These are phyloP conservation scores for Cadophora luteo-olivacea DNA, from an alignment of 2,329 filamentous ascomycete species.

Conservation along the genomic window DNA sequence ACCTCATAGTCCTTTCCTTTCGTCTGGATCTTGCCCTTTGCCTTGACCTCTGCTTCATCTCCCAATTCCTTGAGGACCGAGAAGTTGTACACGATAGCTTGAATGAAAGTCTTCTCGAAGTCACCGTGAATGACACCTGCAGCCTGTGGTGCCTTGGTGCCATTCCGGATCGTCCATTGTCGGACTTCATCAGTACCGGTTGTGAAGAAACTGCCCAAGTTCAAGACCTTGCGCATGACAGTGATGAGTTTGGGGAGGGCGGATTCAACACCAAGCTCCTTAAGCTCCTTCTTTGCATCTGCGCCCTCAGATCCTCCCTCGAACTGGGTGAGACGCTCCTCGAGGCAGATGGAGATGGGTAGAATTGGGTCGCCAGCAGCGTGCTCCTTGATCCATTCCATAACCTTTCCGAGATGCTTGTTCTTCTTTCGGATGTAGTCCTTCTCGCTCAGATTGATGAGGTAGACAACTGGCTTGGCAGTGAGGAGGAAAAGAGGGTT, in stretches of 20 bases:
- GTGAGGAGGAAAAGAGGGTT: slow-evolving; percentile 95
- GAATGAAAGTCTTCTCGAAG: slow-evolving; percentile 99
- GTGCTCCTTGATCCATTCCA: slow-evolving; percentile 94
- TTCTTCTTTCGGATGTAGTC: slow-evolving; percentile 99
- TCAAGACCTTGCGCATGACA: slow-evolving; percentile 90
- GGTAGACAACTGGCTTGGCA: slow-evolving; percentile 95
- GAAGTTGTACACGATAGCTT: slow-evolving; percentile 94
- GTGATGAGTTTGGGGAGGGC: slow-evolving; percentile 89
- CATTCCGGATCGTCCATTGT: slow-evolving; percentile 97
- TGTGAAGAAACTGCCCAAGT: slow-evolving; percentile 96
- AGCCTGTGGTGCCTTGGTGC: slow-evolving; percentile 96
- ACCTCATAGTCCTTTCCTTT: slow-evolving; percentile 98
- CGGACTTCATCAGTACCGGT: slow-evolving; percentile 94
- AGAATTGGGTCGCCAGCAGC: slow-evolving; percentile 88
- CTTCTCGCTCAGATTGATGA: slow-evolving; percentile 96
- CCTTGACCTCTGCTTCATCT: slow-evolving; percentile 86
- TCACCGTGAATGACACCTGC: slow-evolving; percentile 98
- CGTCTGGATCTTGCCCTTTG: slow-evolving; percentile 95
- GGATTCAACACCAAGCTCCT: slow-evolving; percentile 85
- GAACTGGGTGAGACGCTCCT: slow-evolving; percentile 87
- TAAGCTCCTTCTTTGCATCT: slow-evolving; percentile 83
- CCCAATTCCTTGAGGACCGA: slow-evolving; percentile 80
- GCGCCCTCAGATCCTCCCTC: slow-evolving; percentile 65
- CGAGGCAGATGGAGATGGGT: slow-evolving; percentile 89
- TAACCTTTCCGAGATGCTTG: slow-evolving; percentile 94